Evolutionary conservation across 2,329 filamentous ascomycete genomes (phyloP), one percentile per base, ranked within the genome.

Genomic region (Aspergillus pseudoterreus): DNA sequence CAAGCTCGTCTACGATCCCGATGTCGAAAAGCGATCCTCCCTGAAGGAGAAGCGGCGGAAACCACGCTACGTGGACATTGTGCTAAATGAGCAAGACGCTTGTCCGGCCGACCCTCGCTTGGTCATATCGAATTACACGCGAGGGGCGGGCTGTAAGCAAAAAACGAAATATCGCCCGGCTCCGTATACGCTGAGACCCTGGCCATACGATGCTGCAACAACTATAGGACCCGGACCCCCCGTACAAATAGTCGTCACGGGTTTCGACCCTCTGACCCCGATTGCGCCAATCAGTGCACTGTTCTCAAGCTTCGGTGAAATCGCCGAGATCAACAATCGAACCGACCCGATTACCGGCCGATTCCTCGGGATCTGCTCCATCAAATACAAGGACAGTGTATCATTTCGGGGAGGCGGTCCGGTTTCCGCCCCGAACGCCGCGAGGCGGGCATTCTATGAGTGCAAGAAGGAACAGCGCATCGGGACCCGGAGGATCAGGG

Each of bases 291-390:
- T 72, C 50, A 71, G 54, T 42, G 67, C 69, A 4, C 59, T 71
- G 14, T 71, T 72, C 51, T 68, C 69, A n/a, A 72, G 69, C 46
- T 72, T 73, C 60, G 71, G 70, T 48, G 90, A 96, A 52, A 92
- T 99, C 57, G 87, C 87, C 42, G 88, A 92, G 65, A 87, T 95
- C 62, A 91, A 90, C 65, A 96, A 96, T 66, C 92, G 95, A 69
- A 92, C 95, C 64, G 91, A 99, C 70, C 94, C 94, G 8, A 87
- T 92, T 52, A 97, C 92, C 11, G 94, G 94, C 15, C 94, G 90
- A 65, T 95, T 95, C 66, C 81, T 99, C 11, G 94, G 94, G 11
- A 92, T 99, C 67, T 95, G 90, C 58, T 90, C 90, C 14, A 90
- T 99, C 66, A 85, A 87, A 53, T 99, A 95, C 71, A 85, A 87